These are phyloP conservation scores for Beta lomatogona DNA, from an alignment of 179 eudicot genomes.

Conservation along the genomic window DNA sequence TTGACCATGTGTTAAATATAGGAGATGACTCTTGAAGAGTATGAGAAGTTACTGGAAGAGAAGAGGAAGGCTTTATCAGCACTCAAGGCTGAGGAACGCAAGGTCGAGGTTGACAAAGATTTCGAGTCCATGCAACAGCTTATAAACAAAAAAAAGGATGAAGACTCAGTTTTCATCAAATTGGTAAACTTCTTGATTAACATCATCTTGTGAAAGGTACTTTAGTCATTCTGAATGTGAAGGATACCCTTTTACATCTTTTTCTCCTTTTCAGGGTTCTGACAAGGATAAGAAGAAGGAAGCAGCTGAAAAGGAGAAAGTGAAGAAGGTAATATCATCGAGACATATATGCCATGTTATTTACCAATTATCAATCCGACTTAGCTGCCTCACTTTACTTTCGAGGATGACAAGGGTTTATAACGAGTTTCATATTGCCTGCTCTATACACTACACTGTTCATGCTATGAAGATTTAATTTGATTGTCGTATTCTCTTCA, in stretches of 20 bases:
- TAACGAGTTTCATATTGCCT: background rate
- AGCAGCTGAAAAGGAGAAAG: conserved; percentile 73
- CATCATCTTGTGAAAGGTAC: background rate
- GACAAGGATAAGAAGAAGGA: conserved; percentile 94
- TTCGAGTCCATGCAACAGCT: conserved; percentile 42
- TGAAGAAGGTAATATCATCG: conserved; percentile 71
- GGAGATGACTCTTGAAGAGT: conserved; percentile 51
- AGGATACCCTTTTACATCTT: background rate
- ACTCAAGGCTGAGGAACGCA: conserved; percentile 39
- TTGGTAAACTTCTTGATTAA: conserved; percentile 27
- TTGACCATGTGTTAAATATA: conserved; percentile 2
- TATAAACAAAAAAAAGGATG: conserved; percentile 41
- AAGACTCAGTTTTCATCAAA: conserved; percentile 41
- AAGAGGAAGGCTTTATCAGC: conserved; percentile 41
- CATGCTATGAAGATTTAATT: background rate
- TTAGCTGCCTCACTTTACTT: background rate
- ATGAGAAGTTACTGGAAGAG: conserved; percentile 43
- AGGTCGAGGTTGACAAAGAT: conserved; percentile 47
- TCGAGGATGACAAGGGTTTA: background rate
- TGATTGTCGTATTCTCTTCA: background rate
- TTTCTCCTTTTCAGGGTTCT: conserved; percentile 52
- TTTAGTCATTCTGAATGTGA: background rate
- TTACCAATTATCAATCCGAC: background rate
- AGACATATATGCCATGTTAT: background rate
- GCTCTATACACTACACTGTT: too few relatives aligned